Evolutionary conservation across 352 stramenopile genomes (phyloP), one percentile per base, ranked within the genome.

Genomic region (Plasmopara viticola): DNA sequence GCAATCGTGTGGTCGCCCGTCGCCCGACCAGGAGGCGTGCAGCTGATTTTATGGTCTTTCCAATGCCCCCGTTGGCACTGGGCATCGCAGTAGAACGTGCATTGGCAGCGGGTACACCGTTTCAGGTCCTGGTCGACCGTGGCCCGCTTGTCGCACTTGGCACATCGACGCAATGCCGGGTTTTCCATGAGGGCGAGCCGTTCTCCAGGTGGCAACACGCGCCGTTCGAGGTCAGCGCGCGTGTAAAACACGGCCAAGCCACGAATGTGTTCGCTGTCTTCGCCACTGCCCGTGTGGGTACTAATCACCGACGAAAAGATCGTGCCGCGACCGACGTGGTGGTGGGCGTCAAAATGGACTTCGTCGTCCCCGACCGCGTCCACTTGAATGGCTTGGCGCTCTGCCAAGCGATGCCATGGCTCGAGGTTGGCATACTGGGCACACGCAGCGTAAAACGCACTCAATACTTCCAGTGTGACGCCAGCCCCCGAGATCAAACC

Each of bases 31-130:
- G 68, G 53, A 1, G 78, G 52, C 44, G 85, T 68, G 51, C 82
- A 93, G 57, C 78, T 90, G 15, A 88, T 58, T 58, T 90, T 90
- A 67, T 93, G 80, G 47, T 88, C 80, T 46, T 87, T 86, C 80
- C 83, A 91, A 54, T 93, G 83, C 0, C 44, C 55, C n/a, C 76
- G 75, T 58, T 93, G 83, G 49, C 80, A 90, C 42, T 70, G 57
- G 4, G 71, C 76, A 29, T 81, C 72, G 49, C 80, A 90, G 77
- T 93, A 93, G 38, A 93, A 93, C 25, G 70, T 79, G 61, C 76
- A 93, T 57, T 90, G 83, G 69, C 83, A 93, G 0, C 80, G 83
- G 35, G 83, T 93, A 54, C 83, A 93, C 18, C 79, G 79, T 53
- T 86, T 90, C 0, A 93, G 66, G 51, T 93, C 80, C 0, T 66